Percentiles rank a stretch among this genome's conserved stretches.
phyloP scores from a whole-genome alignment of 805 yeast genomes.

The Cyberlindnera maritima region DNA sequence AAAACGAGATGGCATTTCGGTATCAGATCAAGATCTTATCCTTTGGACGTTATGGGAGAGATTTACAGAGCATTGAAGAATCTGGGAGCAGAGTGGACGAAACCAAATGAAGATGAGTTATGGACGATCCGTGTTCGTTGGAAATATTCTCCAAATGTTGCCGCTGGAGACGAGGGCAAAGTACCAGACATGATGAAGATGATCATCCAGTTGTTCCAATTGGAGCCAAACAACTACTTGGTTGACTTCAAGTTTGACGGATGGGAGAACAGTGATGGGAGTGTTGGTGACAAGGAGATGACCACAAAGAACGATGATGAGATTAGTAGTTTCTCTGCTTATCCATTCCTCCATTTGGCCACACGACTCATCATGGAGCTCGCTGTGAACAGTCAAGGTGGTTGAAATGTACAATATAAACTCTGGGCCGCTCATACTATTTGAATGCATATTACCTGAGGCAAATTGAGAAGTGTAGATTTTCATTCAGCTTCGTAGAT shows the following conservation, averaged over 20 bases:
- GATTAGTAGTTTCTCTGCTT: constrained; percentile 88
- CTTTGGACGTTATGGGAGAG: constrained; percentile 98
- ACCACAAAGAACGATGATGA: constrained; percentile 53
- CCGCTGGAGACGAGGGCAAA: constrained; percentile 17
- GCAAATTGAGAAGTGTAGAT: too few relatives aligned
- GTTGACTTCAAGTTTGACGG: constrained; percentile 78
- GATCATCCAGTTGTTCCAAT: constrained; percentile 94
- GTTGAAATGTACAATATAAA: constrained; percentile 16
- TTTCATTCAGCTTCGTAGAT: too few relatives aligned
- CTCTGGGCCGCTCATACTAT: background rate
- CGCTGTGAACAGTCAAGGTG: constrained; percentile 84
- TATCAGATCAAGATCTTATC: constrained; percentile 91
- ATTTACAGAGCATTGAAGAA: constrained; percentile 91
- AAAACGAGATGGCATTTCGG: constrained; percentile 99
- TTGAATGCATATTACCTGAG: background rate
- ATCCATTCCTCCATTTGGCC: constrained; percentile 91
- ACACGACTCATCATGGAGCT: constrained; percentile 92
- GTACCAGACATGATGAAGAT: constrained; percentile 86
- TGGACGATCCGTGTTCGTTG: constrained; percentile 97
- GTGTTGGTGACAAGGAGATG: constrained; percentile 30
- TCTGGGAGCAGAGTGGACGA: constrained; percentile 96
- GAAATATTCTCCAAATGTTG: constrained; percentile 59
- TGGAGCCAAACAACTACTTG: constrained; percentile 92
- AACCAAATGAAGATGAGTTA: constrained; percentile 88
- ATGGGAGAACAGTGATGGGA: constrained; percentile 59